Evolutionary conservation across 306 rosid species (phyloP), one percentile per base, ranked within the genome.

Genomic region (Citrullus amarus): DNA sequence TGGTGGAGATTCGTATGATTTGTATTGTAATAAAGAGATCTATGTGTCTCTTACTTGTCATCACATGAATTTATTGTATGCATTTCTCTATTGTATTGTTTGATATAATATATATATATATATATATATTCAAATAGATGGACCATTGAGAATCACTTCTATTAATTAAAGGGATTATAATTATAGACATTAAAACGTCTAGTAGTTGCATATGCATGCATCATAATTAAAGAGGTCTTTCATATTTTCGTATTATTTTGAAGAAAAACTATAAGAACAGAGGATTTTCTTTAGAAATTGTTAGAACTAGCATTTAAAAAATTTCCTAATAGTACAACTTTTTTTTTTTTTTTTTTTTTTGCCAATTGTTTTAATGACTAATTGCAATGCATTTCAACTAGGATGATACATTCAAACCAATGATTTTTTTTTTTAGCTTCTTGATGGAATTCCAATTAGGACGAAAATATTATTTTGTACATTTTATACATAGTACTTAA

Each of bases 171-270:
- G 43, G 13, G 75, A 20, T 13, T 72, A 8, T 50, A 30, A 15
- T 28, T 10, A 50, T 25, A 14, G 43, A 48, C 36, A 72, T 22
- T 72, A 14, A 72, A 72, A 28, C n/a, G 22, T 48, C 41, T 50
- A 50, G 60, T 50, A 50, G 60, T 50, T 48, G 43, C 77, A 46
- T 72, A 72, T 72, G 6, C 59, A 72, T 72, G 59, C 77, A 72
- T 44, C 56, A 50, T 50, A 50, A 28, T 72, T n/a, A 28, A 28
- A 73, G 25, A 25, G 15, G 25, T 46, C 17, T 50, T 4, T 72
- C 38, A 13, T 15, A 48, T 15, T 48, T 20, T 72, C 16, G 44
- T 48, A 71, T 25, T 71, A 9, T 72, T 72, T 39, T 15, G 1
- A 22, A 28, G 17, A 50, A 8, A 72, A 72, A 28, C n/a, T 0